Percentiles rank a stretch among this genome's conserved stretches.
These are phyloP conservation scores for Mortierella claussenii DNA, from an alignment of 192 early-diverging fungal species.

Conservation along the genomic window DNA sequence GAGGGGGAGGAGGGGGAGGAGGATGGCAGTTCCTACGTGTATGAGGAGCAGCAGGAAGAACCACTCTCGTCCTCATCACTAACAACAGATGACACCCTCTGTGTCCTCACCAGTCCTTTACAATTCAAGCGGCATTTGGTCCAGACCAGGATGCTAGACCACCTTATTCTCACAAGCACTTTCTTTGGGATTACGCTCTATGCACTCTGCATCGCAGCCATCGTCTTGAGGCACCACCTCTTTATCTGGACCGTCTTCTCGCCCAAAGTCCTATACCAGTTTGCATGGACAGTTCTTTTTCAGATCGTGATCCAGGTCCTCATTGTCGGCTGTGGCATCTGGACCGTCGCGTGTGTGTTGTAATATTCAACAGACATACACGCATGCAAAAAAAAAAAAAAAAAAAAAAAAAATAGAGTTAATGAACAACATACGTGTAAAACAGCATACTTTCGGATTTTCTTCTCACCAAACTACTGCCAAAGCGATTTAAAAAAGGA, in stretches of 20 bases:
- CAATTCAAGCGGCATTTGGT: constrained; percentile 20
- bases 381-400: too few relatives aligned
- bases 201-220: constrained; percentile 70
- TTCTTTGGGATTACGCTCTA: constrained; percentile 64
- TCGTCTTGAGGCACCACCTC: constrained; percentile 71
- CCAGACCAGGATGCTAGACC: constrained; percentile 24
- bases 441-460: too few relatives aligned
- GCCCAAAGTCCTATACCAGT: constrained; percentile 81
- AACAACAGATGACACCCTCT: not conserved
- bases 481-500: too few relatives aligned
- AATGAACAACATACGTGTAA: too few relatives aligned
- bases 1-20: not conserved
- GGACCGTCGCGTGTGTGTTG: not conserved
- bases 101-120: constrained; percentile 21
- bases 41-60: constrained; percentile 11
- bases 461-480: too few relatives aligned
- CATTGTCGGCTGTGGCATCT: constrained; percentile 23
- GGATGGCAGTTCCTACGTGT: not conserved
- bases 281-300: constrained; percentile 68
- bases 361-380: too few relatives aligned
- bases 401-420: too few relatives aligned
- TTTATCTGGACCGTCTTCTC: constrained; percentile 91
- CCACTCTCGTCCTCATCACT: not conserved
- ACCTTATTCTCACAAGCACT: constrained; percentile 33
- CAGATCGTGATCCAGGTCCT: constrained; percentile 54